Evolutionary conservation across 2,329 filamentous ascomycete genomes (phyloP).

Genomic region (Aspergillus sp.): DNA sequence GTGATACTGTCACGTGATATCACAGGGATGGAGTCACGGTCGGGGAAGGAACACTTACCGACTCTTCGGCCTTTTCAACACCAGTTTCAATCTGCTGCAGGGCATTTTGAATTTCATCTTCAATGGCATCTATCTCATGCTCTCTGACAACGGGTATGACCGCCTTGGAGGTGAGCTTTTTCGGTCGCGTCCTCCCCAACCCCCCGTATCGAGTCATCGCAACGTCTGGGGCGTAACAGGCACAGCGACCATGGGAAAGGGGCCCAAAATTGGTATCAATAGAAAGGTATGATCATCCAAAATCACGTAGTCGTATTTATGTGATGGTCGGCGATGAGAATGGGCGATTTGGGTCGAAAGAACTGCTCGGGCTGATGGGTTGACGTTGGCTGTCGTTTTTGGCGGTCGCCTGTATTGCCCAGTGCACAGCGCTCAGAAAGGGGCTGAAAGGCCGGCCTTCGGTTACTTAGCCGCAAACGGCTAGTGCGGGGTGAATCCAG

Average conservation of each 20-base stretch:
- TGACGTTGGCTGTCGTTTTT: slow-evolving; percentile 50
- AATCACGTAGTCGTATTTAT: slow-evolving; percentile 57
- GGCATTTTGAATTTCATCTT: slow-evolving; percentile 81
- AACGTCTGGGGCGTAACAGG: slow-evolving; percentile 44
- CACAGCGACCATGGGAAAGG: slow-evolving; percentile 51
- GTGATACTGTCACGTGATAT: slow-evolving; percentile 45
- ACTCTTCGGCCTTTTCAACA: slow-evolving; percentile 96
- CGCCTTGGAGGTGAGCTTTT: slow-evolving; percentile 89
- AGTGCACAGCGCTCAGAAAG: slow-evolving; percentile 30
- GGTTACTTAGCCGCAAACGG: slow-evolving; percentile 44
- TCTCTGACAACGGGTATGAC: slow-evolving; percentile 85
- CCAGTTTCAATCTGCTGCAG: slow-evolving; percentile 88
- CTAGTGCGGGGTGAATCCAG: slow-evolving; percentile 49
- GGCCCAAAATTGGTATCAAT: slow-evolving; percentile 67
- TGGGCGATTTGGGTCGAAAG: slow-evolving; percentile 47
- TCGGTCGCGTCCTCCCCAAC: slow-evolving; percentile 54
- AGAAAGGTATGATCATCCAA: slow-evolving; percentile 64
- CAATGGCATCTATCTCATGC: slow-evolving; percentile 86
- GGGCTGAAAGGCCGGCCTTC: slow-evolving; percentile 45
- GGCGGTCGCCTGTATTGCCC: slow-evolving; percentile 46
- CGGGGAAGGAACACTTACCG: slow-evolving; percentile 68
- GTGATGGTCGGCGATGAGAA: slow-evolving; percentile 58
- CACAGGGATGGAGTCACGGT: slow-evolving; percentile 39
- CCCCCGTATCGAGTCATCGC: slow-evolving; percentile 51
- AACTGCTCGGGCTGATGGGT: slow-evolving; percentile 45